Conservation (phyloP, 352 stramenopile genomes). For the Lagenidium sp. region DNA sequence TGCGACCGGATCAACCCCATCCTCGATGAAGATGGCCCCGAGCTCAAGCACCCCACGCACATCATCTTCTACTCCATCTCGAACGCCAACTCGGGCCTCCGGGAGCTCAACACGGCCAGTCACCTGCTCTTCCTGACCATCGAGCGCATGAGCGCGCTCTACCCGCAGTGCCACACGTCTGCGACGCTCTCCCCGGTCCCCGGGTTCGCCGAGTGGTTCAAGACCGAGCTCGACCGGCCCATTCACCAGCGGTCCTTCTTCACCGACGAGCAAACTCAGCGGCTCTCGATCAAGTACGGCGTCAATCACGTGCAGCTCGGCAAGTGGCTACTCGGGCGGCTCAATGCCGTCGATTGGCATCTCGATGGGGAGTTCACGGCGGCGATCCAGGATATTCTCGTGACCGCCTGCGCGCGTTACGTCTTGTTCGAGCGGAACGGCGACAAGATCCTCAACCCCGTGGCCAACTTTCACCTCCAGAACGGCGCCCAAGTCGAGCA, state of each 20-base stretch:
- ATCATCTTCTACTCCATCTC: constrained; percentile 86
- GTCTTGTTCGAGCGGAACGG: constrained; percentile 70
- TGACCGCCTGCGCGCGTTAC: constrained; percentile 56
- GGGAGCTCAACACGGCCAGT: constrained; percentile 71
- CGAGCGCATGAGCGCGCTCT: constrained; percentile 55
- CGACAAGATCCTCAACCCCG: constrained; percentile 73
- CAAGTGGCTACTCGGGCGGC: constrained; percentile 63
- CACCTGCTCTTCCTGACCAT: constrained; percentile 82
- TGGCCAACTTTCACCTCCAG: constrained; percentile 81
- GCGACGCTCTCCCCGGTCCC: constrained; percentile 76
- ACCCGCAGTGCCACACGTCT: constrained; percentile 48
- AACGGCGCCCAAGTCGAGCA: constrained; percentile 83
- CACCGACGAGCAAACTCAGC: constrained; percentile 32
- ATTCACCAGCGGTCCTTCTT: constrained; percentile 31
- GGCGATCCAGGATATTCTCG: constrained; percentile 41
- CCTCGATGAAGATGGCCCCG: constrained; percentile 35
- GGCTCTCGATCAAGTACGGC: constrained; percentile 45
- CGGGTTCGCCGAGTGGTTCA: constrained; percentile 66
- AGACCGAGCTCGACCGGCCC: constrained; percentile 25
- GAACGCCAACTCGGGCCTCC: constrained; percentile 69
- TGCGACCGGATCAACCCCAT: constrained; percentile 56
- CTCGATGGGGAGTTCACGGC: constrained; percentile 31
- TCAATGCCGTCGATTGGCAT: constrained; percentile 41
- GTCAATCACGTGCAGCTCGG: constrained; percentile 38
- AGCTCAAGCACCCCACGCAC: constrained; percentile 42